Evolutionary conservation across 2,329 filamentous ascomycete genomes (phyloP), one percentile per base, ranked within the genome.

Genomic region (Fusarium temperatum): DNA sequence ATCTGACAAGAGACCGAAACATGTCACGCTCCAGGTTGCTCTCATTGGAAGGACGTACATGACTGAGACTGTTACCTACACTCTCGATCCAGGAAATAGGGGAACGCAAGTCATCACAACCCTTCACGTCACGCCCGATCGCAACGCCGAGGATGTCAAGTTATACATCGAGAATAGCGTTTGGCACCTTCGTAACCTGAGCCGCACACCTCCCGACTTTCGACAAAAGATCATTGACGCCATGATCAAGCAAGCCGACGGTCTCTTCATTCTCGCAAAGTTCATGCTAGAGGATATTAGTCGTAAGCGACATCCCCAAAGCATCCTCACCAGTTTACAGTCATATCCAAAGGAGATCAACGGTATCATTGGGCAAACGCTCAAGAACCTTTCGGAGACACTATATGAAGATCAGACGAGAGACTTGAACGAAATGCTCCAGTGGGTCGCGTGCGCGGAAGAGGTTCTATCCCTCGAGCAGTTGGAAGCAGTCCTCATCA

Each of bases 271-370:
- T 26, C 81, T 86, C 51, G 86, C 85, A 53, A 84, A 86, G 63
- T 83, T 87, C 50, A 87, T 87, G 85, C 63, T 89, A 7, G 84
- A 84, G 10, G 87, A 89, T 55, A 78, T 87, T 7, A 83, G 81
- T 28, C 83, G 84, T 38, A 83, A 87, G 63, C 80, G 82, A 7
- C 85, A 86, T 48, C 84, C 85, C 0, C 80, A 82, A 12, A 84
- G 84, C 1, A 87, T 83, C 3, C 81, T 84, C 10, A 81, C 85
- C 26, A 84, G 84, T 47, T 75, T 89, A 1, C 79, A 83, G 26
- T 79, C 81, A 0, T 87, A 87, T 44, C 85, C 85, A 15, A 83
- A 81, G 38, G 82, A 84, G 70, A 83, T 84, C 42, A 83, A 85
- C 60, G 85, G 84, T 13, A 83, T 85, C 68, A 78, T 87, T 20